Base-by-base conservation (phyloP, 495 filamentous ascomycete genomes). In the Annulohypoxylon bovei region DNA sequence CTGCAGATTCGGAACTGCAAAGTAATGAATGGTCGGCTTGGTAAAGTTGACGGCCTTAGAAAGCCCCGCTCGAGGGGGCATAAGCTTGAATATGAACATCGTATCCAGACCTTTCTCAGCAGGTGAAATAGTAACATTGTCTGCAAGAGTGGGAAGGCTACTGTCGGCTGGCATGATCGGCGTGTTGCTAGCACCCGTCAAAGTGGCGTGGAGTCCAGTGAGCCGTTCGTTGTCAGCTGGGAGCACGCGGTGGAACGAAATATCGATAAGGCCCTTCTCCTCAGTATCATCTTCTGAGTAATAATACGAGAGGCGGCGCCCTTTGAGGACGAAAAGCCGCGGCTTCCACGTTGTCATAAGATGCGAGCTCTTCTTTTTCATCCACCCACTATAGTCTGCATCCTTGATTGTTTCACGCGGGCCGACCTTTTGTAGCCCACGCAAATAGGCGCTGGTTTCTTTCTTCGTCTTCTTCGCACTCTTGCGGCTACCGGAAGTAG, bases 341-440 rank as follows among this genome's bases (percentile, higher is more conserved):
- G 92, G 89, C 75, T 98, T 98, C 96, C 96, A 99, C 1, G 93
- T 97, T 2, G 93, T 91, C 91, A 98, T 96, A 53, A 98, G 82
- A 68, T 95, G 95, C 2, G 93, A 93, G 50, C 93, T 97, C 74
- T 94, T 90, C 86, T 99, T 99, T 84, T 97, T 98, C 96, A 99
- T 99, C 96, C 96, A 99, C 23, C 96, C 96, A 69, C 89, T 93
- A 74, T 94, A 99, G 73, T 99, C 95, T 49, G 93, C 95, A 59
- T 88, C 90, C 56, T 86, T 81, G 80, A 97, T 94, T 65, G 95
- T 93, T 75, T 97, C 92, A 53, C 88, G 84, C 0, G 96, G 96
- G 0, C 87, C 82, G 70, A 94, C 92, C 80, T 93, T 92, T 73
- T 92, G 88, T 18, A 98, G 81, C 2, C 96, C 96, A 12, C 91